Base-by-base conservation (phyloP, 2,329 filamentous ascomycete genomes). In the Diaporthe citrichinensis region DNA sequence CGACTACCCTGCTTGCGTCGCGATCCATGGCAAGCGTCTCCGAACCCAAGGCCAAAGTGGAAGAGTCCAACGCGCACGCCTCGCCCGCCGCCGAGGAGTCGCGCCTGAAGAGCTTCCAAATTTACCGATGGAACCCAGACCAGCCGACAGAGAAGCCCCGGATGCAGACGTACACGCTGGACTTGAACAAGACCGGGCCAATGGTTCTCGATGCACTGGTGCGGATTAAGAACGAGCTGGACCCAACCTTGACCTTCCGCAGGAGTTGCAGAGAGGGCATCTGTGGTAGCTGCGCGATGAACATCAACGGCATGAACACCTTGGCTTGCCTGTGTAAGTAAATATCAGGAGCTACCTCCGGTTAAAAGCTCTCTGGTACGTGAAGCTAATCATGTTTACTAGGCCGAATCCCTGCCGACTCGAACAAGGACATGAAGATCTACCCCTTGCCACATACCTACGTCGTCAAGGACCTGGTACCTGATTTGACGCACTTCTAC, bases 71-170 rank as follows among this genome's bases (percentile, higher is more conserved):
- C 59, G 72, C 76, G 9, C 44, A 69, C 46, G 36, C 58, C 34
- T 62, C 49, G 49, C 89, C 91, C 67, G 90, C 91, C 68, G 87
- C 91, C 74, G 85, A 91, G 79, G 90, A 94, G 80, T 89, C 94
- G 74, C 89, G 88, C 81, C 92, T 94, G 88, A 98, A 98, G 93
- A 95, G 94, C 71, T 99, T 99, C 92, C 94, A 98, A 86, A 94
- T 99, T 89, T 99, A 99, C 92, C 92, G 97, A 85, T 99, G 97
- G 97, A 98, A 97, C 85, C 97, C 97, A 77, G 97, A 98, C 84
- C 90, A 93, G 84, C 97, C 97, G 76, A 92, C 92, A 82, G 93
- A 94, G 86, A 99, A 99, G 92, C 97, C 97, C 77, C 91, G 89
- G 85, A 98, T 99, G 94, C 95, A 99, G 90, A 92, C 91, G 80